Evolutionary conservation across 1,284 basidiomycete genomes (phyloP), one percentile per base, ranked within the genome.

Genomic region (Pseudozyma flocculosa): DNA sequence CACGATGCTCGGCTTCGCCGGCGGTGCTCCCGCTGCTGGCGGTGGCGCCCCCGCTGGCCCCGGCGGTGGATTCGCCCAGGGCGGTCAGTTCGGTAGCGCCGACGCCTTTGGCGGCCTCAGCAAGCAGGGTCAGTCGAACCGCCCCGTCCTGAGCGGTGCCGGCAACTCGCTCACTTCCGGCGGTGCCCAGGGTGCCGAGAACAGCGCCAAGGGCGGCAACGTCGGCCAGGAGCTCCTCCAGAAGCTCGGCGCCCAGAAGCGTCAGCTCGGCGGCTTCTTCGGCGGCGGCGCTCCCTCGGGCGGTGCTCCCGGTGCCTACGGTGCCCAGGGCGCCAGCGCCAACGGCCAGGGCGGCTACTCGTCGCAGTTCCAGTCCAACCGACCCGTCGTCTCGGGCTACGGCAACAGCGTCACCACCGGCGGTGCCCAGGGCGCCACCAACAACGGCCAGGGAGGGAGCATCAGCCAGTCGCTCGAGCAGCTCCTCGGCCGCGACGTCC

Each of bases 131-230:
- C 54, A 56, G 48, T 21, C 26, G 37, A 56, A 56, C 48, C 37
- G 40, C 10, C 54, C 54, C 30, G 48, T 56, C 10, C 48, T 56
- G 21, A 47, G 45, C 2, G 54, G 54, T 17, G 48, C 54, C 8
- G 48, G 54, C 45, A 56, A 56, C 54, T 56, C 54, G 18, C 48
- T 56, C 37, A 50, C 54, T 37, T 30, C 45, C 19, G 54, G 54
- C 45, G 54, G 54, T 30, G 18, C 10, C 40, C 54, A 56, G 45
- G 46, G 50, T 21, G 54, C 44, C 37, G 21, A 50, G 41, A 56
- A 56, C 48, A 48, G 49, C 22, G 54, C 48, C 37, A 47, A 44
- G 40, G 54, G 54, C 18, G 54, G 48, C 17, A 26, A 23, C 29
- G 45, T 56, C 22, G 18, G 19, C 5, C 54, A 56, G 48, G 42